Evolutionary conservation across 768 basidiomycete species (phyloP).

Genomic region (Termitomyces sp.): DNA sequence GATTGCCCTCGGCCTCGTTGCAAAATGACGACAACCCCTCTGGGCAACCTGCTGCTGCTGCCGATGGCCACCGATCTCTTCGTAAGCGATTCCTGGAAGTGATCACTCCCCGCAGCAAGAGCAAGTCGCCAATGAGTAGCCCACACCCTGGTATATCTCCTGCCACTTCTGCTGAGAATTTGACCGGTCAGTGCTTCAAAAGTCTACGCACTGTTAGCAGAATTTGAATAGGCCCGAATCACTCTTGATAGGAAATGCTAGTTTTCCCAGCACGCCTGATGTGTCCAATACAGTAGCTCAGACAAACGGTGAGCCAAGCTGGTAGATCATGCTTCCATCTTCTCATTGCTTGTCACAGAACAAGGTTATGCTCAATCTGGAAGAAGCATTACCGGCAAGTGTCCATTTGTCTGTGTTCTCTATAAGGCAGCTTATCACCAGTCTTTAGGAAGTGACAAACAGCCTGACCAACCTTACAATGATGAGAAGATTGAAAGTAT

Average conservation of each 20-base stretch:
- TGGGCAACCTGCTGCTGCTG: neutral
- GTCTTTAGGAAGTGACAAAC: neutral
- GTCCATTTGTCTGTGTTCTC: no score
- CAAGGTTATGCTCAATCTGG: no score
- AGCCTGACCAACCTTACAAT: neutral
- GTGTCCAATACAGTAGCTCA: no score
- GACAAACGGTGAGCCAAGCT: no score
- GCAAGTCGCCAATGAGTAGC: neutral
- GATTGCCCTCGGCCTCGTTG: neutral
- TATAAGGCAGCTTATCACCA: no score
- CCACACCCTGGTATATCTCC: neutral
- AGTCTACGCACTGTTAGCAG: no score
- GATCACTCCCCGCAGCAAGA: neutral
- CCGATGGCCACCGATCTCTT: neutral
- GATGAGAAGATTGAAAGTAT: neutral
- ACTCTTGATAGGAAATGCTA: neutral
- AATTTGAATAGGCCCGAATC: no score
- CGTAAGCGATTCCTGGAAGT: neutral
- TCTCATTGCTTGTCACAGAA: no score
- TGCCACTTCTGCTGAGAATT: neutral
- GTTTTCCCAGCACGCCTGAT: neutral
- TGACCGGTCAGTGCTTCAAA: neutral
- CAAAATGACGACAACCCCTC: no score
- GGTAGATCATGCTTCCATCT: no score
- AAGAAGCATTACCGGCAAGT: no score